phyloP scores from a whole-genome alignment of 2,329 filamentous ascomycete genomes.

The Paraconiothyrium brasiliense region DNA sequence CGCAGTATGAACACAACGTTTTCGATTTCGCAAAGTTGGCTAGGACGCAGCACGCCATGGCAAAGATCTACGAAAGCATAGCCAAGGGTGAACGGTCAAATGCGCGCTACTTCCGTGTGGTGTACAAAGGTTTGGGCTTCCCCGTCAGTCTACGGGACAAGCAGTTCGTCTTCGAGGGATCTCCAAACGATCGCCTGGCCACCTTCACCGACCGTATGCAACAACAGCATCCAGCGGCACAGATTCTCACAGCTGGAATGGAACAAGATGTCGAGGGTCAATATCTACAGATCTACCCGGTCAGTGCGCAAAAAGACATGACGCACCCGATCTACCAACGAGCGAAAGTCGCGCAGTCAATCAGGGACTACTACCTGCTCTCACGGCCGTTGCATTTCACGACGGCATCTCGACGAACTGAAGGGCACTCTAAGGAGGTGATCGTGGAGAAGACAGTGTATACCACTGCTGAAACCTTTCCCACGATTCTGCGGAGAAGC shows the following conservation, averaged over 20 bases:
- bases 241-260: conserved; percentile 76
- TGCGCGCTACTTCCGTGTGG: conserved; percentile 89
- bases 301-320: conserved; percentile 84
- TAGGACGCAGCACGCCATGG: conserved; percentile 87
- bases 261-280: conserved; percentile 89
- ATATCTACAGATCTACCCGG: conserved; percentile 81
- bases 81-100: conserved; percentile 80
- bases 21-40: conserved; percentile 95
- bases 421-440: conserved; percentile 74
- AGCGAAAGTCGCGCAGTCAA: conserved; percentile 80
- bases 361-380: conserved; percentile 86
- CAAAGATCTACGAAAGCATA: conserved; percentile 88
- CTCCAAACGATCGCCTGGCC: conserved; percentile 76
- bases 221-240: conserved; percentile 85
- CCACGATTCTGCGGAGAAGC: conserved; percentile 87
- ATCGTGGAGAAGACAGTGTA: conserved; percentile 86
- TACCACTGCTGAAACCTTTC: conserved; percentile 85
- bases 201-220: conserved; percentile 93
- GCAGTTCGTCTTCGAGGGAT: conserved; percentile 89
- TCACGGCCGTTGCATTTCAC: conserved; percentile 82
- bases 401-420: conserved; percentile 75
- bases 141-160: conserved; percentile 83
- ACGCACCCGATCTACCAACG: conserved; percentile 86
- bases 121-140: conserved; percentile 90
- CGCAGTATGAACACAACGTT: conserved; percentile 88